Percentiles rank a stretch among this genome's conserved stretches.
These are phyloP conservation scores for Amaranthus palmeri DNA, from an alignment of 148 eudicot genomes.

Conservation along the genomic window DNA sequence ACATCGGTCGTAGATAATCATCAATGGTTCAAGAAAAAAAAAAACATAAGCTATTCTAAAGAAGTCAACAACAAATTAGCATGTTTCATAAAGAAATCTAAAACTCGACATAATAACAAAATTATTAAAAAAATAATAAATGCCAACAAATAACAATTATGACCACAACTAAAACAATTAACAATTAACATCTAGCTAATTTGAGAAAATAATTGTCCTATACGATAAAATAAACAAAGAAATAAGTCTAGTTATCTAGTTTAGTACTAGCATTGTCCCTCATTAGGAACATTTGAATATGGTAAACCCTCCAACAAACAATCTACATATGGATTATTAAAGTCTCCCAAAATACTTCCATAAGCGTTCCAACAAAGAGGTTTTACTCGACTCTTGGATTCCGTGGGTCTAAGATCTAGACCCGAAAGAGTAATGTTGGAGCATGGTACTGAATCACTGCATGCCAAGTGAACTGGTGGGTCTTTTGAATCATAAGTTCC, in stretches of 20 bases:
- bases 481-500: conserved; percentile 66
- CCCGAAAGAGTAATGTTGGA: conserved; percentile 52
- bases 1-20: no score
- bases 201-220: no score
- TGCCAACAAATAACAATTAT: no score
- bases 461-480: conserved; percentile 60
- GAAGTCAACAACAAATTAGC: no score
- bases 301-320: conserved; percentile 71
- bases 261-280: conserved; percentile 34
- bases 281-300: conserved; percentile 24
- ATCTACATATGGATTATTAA: conserved; percentile 42
- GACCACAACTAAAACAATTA: no score
- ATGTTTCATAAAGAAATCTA: no score
- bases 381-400: conserved; percentile 16
- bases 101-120: no score
- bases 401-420: conserved; percentile 46
- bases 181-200: not conserved
- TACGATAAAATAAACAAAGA: no score
- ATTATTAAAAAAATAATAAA: no score
- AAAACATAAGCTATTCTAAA: no score
- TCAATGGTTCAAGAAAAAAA: no score
- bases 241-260: no score
- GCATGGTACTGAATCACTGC: conserved; percentile 72
- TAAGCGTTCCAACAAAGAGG: conserved; percentile 86
- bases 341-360: conserved; percentile 32